Evolutionary conservation across 2,329 filamentous ascomycete genomes (phyloP).

Genomic region (Bipolaris sorokiniana): DNA sequence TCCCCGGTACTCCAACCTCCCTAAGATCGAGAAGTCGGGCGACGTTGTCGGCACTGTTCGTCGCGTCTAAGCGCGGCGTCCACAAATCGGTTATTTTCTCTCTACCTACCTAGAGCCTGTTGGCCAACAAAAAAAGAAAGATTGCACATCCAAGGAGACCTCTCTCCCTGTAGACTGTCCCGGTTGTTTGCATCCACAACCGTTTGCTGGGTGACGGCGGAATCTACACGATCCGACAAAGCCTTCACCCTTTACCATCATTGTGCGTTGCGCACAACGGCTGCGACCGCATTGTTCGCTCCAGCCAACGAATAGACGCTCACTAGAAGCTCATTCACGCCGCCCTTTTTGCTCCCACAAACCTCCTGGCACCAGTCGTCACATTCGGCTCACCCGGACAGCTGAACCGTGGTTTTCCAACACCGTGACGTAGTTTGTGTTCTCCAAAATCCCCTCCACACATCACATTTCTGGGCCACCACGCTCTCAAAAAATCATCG

Average conservation of each 20-base stretch:
- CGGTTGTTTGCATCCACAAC: neutral
- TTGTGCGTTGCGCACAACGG: neutral
- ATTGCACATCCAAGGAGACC: neutral
- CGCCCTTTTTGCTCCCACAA: neutral
- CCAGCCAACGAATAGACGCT: neutral
- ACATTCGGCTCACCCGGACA: conserved; percentile 5
- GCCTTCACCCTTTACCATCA: neutral
- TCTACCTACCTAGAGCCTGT: conserved; percentile 2
- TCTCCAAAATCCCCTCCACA: neutral
- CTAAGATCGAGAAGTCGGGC: conserved; percentile 32
- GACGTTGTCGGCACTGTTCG: conserved; percentile 28
- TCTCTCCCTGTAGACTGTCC: neutral
- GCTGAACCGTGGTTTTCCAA: conserved; percentile 5
- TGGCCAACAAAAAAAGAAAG: neutral
- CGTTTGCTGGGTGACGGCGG: neutral
- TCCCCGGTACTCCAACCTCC: conserved; percentile 32
- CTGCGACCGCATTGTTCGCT: neutral
- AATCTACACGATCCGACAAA: neutral
- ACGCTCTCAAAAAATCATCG: neutral
- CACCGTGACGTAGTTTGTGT: conserved; percentile 4
- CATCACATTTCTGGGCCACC: neutral
- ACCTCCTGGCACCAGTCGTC: conserved; percentile 2
- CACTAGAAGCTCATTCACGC: neutral
- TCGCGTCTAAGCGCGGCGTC: conserved; percentile 27
- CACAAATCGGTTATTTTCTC: conserved; percentile 3